Conservation (phyloP, 1,284 basidiomycete genomes). For the Ganoderma meredithae region DNA sequence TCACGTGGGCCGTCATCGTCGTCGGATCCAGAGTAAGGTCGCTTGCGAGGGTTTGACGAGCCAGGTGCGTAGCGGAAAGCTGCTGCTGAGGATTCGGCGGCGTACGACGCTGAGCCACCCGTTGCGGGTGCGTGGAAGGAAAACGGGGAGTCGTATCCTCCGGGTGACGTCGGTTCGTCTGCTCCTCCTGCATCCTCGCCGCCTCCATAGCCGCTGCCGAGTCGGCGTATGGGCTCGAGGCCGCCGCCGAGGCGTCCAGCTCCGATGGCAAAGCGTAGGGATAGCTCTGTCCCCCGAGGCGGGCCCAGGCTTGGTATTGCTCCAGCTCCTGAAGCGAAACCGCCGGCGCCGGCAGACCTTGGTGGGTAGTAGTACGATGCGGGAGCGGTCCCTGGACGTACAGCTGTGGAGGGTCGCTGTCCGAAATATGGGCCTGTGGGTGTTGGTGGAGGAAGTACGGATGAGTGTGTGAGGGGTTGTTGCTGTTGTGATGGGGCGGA, state of each 20-base stretch:
- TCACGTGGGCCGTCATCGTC: conserved; percentile 52
- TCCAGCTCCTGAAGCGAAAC: conserved; percentile 56
- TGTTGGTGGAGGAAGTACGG: conserved; percentile 55
- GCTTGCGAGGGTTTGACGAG: conserved; percentile 61
- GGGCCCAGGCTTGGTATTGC: conserved; percentile 49
- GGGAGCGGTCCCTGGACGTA: conserved; percentile 70
- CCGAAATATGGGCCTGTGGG: conserved; percentile 39
- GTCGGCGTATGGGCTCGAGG: conserved; percentile 37
- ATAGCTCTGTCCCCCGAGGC: conserved; percentile 49
- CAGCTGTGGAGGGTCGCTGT: conserved; percentile 55
- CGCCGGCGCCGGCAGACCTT: conserved; percentile 41
- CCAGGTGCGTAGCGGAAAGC: conserved; percentile 30
- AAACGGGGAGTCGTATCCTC: conserved; percentile 68
- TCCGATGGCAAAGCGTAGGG: conserved; percentile 49
- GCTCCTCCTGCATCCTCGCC: conserved; percentile 38
- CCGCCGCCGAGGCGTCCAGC: conserved; percentile 44
- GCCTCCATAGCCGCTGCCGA: conserved; percentile 37
- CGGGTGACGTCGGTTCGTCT: conserved; percentile 38
- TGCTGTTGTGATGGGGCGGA: conserved; percentile 38
- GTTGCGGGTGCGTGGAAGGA: conserved; percentile 72
- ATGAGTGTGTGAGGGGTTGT: conserved; percentile 49
- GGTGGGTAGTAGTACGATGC: conserved; percentile 57
- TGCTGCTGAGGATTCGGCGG: conserved; percentile 45
- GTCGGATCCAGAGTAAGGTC: conserved; percentile 60
- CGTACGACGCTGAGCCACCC: conserved; percentile 47